Evolutionary conservation across 345 rosid genomes (phyloP).

Genomic region (Heritiera littoralis): DNA sequence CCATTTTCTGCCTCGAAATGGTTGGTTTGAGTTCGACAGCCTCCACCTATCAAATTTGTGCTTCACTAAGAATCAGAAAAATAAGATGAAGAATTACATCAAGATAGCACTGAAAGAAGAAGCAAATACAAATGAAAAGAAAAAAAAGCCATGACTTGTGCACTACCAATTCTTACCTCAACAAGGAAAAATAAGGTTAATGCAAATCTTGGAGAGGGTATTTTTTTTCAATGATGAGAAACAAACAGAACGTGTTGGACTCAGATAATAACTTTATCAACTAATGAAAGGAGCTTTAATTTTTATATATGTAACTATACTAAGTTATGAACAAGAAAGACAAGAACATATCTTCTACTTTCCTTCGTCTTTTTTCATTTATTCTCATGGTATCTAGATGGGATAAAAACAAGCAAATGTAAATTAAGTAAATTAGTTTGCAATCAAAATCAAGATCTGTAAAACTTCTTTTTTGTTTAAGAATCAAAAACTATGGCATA

Average conservation of each 20-base stretch:
- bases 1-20: constrained; percentile 31
- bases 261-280: background rate
- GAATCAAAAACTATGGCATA: background rate
- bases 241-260: background rate
- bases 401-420: background rate
- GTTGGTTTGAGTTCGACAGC: constrained; percentile 1
- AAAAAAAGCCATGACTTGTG: background rate
- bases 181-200: background rate
- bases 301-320: background rate
- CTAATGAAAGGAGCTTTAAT: background rate
- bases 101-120: background rate
- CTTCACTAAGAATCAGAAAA: constrained; percentile 35
- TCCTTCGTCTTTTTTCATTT: background rate
- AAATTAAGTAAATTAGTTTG: background rate
- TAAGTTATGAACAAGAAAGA: background rate
- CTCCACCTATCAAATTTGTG: constrained; percentile 19
- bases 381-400: background rate
- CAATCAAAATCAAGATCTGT: background rate
- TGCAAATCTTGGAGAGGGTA: background rate
- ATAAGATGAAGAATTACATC: constrained; percentile 27
- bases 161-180: constrained; percentile 19
- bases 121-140: constrained; percentile 13
- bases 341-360: constrained; percentile 9
- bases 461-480: background rate
- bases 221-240: background rate